These are phyloP conservation scores for Gonapodya sp. DNA, from an alignment of 192 early-diverging fungal genomes.

Conservation along the genomic window DNA sequence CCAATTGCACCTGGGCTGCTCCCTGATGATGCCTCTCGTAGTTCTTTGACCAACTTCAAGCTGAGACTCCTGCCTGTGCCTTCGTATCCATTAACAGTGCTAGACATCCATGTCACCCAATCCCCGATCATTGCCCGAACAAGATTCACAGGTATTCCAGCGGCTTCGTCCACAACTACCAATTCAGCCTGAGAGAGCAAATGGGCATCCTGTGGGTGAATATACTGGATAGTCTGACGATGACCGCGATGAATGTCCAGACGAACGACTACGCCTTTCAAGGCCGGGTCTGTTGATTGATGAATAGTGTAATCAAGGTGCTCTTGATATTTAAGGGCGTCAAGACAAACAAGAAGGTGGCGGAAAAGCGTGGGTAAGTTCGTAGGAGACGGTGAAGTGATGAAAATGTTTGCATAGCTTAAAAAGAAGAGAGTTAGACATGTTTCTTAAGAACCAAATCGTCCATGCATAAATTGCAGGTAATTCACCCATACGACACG, in stretches of 20 bases:
- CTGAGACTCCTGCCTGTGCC: conserved; percentile 95
- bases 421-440: background rate
- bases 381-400: conserved; percentile 93
- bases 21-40: conserved; percentile 64
- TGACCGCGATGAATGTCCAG: conserved; percentile 95
- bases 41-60: conserved; percentile 87
- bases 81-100: conserved; percentile 99
- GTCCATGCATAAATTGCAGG: background rate
- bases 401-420: conserved; percentile 93
- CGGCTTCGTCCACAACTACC: conserved; percentile 97
- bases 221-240: conserved; percentile 97
- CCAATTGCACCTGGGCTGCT: background rate
- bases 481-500: conserved; percentile 69
- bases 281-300: conserved; percentile 92
- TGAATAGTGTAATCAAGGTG: conserved; percentile 98
- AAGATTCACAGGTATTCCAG: conserved; percentile 90
- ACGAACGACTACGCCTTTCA: conserved; percentile 90
- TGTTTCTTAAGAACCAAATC: background rate
- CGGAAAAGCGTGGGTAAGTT: conserved; percentile 98
- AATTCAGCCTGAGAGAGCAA: conserved; percentile 93
- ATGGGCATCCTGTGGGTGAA: conserved; percentile 89
- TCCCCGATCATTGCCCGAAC: conserved; percentile 88
- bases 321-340: conserved; percentile 96
- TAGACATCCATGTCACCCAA: conserved; percentile 96
- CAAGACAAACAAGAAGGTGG: conserved; percentile 96